Evolutionary conservation across 129 eudicot genomes (phyloP), one percentile per base, ranked within the genome.

Genomic region (Kitagawia praeruptora): DNA sequence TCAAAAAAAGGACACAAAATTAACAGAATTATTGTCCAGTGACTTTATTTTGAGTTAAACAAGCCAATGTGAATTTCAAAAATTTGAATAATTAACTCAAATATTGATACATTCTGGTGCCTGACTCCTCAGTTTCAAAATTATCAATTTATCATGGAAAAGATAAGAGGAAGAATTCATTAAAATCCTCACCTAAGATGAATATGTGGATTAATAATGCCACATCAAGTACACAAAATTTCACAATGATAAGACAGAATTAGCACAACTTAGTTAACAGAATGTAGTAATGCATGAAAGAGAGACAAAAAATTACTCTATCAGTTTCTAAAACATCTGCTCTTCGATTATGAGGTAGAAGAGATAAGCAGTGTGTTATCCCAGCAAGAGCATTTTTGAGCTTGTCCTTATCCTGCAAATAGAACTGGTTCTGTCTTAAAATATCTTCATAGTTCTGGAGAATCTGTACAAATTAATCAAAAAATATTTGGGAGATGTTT

Each of bases 71-170:
- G 19, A 51, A 53, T 49, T 18, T 4, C 5, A 34, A 31, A 21
- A 51, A 31, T 14, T 38, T 39, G 18, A 40, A 37, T 14, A 77
- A 56, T 39, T 23, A 58, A 48, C 34, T 45, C 7, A 79, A 45
- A 70, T 48, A 67, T 23, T 2, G 42, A 45, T 85, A 93, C 98
- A 97, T 95, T 89, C 98, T 82, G 72, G 97, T 92, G 73, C 96
- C 95, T 0, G 99, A 92, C 75, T 96, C 99, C 83, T 96, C 99
- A 15, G 99, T 96, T 78, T 96, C 99, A 78, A 96, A 56, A 3
- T 13, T 2, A 56, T 31, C 34, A 56, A 56, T 18, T 31, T 31
- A 56, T 56, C 66, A 56, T 21, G 5, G 31, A 56, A 56, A 56
- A 19, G 66, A 56, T 56, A 56, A 56, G 25, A 23, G 21, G 12